A percentile compares a stretch with the other conserved stretches of the same genome.
Evolutionary conservation across 2,329 filamentous ascomycete genomes (phyloP).

Genomic region (Cercospora sojina): DNA sequence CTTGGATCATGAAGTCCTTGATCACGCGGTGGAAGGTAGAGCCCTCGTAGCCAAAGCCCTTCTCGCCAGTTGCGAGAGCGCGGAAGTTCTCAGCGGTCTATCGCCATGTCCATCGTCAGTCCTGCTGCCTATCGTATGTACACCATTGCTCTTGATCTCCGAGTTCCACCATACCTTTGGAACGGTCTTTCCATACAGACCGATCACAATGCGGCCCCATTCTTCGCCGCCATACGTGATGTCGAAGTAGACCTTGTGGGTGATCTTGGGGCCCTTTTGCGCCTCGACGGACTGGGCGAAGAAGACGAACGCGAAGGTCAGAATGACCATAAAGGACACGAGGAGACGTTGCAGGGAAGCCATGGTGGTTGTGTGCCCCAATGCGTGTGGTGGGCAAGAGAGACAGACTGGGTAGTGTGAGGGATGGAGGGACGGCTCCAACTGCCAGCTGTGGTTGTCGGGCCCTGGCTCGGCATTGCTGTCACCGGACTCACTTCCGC

Average conservation of each 20-base stretch:
- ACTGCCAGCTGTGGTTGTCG: constrained; percentile 13
- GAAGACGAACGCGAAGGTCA: constrained; percentile 72
- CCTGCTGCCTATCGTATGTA: background rate
- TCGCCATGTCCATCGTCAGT: constrained; percentile 6
- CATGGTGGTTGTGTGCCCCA: constrained; percentile 56
- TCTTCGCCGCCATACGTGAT: constrained; percentile 72
- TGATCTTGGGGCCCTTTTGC: constrained; percentile 67
- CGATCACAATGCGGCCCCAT: constrained; percentile 73
- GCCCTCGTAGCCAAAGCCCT: constrained; percentile 79
- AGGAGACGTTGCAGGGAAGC: constrained; percentile 70
- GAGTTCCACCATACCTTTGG: constrained; percentile 57
- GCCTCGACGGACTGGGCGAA: constrained; percentile 73
- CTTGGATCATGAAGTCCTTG: constrained; percentile 89
- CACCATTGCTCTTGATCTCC: background rate
- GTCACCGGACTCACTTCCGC: background rate
- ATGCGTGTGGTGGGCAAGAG: constrained; percentile 2
- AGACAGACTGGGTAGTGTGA: background rate
- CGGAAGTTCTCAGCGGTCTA: constrained; percentile 72
- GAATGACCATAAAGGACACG: constrained; percentile 70
- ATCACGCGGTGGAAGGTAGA: constrained; percentile 88
- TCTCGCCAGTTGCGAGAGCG: constrained; percentile 78
- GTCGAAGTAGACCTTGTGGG: constrained; percentile 72
- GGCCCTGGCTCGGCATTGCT: background rate
- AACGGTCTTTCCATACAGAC: constrained; percentile 83
- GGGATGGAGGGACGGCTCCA: constrained; percentile 3